Evolutionary conservation across 2,329 filamentous ascomycete genomes (phyloP).

Genomic region (Phoma herbarum): DNA sequence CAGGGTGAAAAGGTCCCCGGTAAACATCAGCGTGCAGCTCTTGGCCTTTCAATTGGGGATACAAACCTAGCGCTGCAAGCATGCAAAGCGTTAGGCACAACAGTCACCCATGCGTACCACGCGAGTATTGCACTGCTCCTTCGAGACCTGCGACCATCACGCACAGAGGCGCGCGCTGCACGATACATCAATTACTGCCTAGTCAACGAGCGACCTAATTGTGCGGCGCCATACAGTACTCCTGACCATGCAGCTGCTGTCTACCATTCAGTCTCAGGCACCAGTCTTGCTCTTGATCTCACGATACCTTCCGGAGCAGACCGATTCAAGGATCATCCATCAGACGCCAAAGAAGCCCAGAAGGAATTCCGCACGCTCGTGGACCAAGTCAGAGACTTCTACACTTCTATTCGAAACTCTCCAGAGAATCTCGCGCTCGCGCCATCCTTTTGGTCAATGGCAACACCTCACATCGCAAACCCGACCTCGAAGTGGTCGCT

Average conservation of each 20-base stretch:
- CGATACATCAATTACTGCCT: slow-evolving; percentile 23
- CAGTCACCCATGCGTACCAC: slow-evolving; percentile 21
- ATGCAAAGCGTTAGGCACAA: slow-evolving; percentile 13
- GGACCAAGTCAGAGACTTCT: background rate
- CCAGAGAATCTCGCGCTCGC: background rate
- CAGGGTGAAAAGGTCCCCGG: slow-evolving; percentile 5
- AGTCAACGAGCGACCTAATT: slow-evolving; percentile 20
- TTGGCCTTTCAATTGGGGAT: slow-evolving; percentile 10
- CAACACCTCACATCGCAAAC: background rate
- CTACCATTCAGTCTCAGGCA: slow-evolving; percentile 28
- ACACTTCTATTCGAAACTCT: background rate
- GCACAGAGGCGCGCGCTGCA: background rate
- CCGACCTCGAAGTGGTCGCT: background rate
- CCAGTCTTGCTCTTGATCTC: slow-evolving; percentile 20
- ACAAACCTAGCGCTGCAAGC: slow-evolving; percentile 17
- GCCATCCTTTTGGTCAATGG: background rate
- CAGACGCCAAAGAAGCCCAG: background rate
- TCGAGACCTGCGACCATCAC: slow-evolving; percentile 14
- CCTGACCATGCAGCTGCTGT: slow-evolving; percentile 21
- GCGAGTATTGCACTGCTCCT: slow-evolving; percentile 18
- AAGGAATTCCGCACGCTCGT: background rate
- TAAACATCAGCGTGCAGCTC: slow-evolving; percentile 22
- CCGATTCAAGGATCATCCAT: background rate
- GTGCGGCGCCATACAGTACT: slow-evolving; percentile 12
- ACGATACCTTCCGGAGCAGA: slow-evolving; percentile 9